Conservation (phyloP, 2,329 filamentous ascomycete genomes). For the Fusarium sp. region DNA sequence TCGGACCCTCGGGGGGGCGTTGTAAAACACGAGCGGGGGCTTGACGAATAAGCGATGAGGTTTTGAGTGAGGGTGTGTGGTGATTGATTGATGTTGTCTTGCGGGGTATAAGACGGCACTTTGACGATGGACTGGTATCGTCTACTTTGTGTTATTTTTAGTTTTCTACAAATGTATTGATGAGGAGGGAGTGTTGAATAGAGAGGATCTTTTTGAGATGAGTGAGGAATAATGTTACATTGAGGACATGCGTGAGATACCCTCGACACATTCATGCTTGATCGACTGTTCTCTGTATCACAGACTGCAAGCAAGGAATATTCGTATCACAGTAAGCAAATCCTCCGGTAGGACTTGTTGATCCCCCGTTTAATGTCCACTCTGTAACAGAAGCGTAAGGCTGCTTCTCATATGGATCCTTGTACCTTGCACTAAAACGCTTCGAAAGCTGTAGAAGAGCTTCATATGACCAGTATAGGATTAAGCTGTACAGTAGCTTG, state of each 20-base stretch:
- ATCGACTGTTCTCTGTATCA: background rate
- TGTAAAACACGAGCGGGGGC: conserved; percentile 1
- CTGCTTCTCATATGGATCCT: background rate
- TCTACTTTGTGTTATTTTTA: conserved; percentile 20
- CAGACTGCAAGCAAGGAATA: background rate
- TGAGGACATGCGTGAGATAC: background rate
- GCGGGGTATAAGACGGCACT: conserved; percentile 21
- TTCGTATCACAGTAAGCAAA: background rate
- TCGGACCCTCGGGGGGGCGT: background rate
- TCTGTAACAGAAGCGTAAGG: background rate
- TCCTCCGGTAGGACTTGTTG: background rate
- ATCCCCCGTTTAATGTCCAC: background rate
- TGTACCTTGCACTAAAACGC: background rate
- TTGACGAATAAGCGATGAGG: conserved; percentile 26
- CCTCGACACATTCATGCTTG: background rate
- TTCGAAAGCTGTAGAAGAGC: background rate
- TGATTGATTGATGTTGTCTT: background rate
- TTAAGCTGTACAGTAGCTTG: background rate
- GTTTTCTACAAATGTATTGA: too few relatives aligned
- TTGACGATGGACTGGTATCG: background rate
- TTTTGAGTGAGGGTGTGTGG: background rate
- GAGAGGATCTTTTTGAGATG: too few relatives aligned
- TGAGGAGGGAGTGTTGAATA: background rate
- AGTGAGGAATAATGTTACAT: background rate
- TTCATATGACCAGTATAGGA: background rate